phyloP scores from a whole-genome alignment of 2,329 filamentous ascomycete species.

The Clarireedia hainanense region DNA sequence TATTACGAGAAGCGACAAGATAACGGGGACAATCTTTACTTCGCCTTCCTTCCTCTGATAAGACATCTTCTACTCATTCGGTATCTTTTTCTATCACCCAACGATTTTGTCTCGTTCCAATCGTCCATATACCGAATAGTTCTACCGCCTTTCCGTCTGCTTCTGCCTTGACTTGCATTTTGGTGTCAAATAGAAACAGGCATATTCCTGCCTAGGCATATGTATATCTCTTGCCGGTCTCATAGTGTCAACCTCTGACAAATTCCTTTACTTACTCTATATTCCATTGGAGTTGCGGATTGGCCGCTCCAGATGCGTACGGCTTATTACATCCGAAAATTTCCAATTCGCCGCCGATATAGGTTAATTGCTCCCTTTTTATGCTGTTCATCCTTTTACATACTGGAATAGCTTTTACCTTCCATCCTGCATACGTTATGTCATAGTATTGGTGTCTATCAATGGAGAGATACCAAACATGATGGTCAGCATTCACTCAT shows the following conservation, averaged over 20 bases:
- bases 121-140: neutral
- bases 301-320: neutral
- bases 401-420: no score
- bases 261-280: neutral
- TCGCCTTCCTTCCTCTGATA: conserved; percentile 1
- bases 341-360: neutral
- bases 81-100: neutral
- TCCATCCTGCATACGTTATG: no score
- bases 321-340: neutral
- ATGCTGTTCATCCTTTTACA: no score
- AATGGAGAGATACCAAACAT: no score
- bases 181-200: neutral
- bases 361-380: no score
- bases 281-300: neutral
- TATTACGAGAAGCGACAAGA: conserved; percentile 10
- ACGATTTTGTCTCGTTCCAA: neutral
- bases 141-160: neutral
- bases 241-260: neutral
- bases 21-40: conserved; percentile 1
- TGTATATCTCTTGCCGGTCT: neutral
- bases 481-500: no score
- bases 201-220: neutral
- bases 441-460: no score
- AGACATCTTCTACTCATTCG: conserved; percentile 6
- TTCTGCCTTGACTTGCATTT: neutral